Evolutionary conservation across 805 yeast species (phyloP).

Genomic region (Saturnispora kantuleensis): DNA sequence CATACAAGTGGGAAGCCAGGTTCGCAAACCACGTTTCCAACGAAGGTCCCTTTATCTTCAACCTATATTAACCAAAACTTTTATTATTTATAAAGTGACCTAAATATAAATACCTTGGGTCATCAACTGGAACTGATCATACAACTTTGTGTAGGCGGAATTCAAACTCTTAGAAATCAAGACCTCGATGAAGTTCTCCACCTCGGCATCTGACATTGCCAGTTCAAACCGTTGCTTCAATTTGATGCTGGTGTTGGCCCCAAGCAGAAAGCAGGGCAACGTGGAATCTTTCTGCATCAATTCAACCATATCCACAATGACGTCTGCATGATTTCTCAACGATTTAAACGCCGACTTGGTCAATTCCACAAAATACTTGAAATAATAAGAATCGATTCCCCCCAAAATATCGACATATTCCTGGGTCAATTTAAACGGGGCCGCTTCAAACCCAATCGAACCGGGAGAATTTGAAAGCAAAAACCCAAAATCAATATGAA

Average conservation of each 20-base stretch:
- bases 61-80: background rate
- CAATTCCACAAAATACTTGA: conserved; percentile 47
- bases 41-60: conserved; percentile 23
- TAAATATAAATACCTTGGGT: conserved; percentile 90
- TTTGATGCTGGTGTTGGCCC: conserved; percentile 71
- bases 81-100: background rate
- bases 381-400: conserved; percentile 57
- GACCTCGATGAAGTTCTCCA: conserved; percentile 69
- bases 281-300: conserved; percentile 87
- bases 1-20: conserved; percentile 14
- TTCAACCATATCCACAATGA: conserved; percentile 74
- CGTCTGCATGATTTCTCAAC: conserved; percentile 63
- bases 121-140: conserved; percentile 88
- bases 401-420: conserved; percentile 88
- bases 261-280: conserved; percentile 86
- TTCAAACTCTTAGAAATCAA: conserved; percentile 77
- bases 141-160: conserved; percentile 80
- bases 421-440: conserved; percentile 85
- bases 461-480: conserved; percentile 92
- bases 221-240: conserved; percentile 75
- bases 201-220: conserved; percentile 60
- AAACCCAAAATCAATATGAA: conserved; percentile 94
- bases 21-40: background rate
- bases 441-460: conserved; percentile 93
- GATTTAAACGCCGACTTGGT: conserved; percentile 68